Evolutionary conservation across 768 basidiomycete species (phyloP).

Genomic region (Lactifluus echinatus): DNA sequence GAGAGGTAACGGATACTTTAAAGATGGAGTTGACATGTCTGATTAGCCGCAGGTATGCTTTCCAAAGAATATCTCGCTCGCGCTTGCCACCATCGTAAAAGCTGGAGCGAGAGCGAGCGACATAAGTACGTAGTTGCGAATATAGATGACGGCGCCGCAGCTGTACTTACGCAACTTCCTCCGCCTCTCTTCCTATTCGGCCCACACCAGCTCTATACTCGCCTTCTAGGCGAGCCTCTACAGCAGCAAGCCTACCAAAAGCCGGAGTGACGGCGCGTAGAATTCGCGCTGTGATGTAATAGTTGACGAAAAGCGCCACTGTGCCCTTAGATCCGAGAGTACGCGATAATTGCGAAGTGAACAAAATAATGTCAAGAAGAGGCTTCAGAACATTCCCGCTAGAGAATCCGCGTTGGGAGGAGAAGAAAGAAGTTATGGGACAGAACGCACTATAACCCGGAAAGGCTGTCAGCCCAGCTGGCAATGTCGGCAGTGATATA

Average conservation of each 20-base stretch:
- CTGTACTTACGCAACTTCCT: conserved; percentile 77
- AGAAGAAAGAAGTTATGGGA: background rate
- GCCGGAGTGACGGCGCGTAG: conserved; percentile 82
- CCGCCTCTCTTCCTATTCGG: conserved; percentile 78
- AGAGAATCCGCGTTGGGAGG: background rate
- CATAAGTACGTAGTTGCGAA: background rate
- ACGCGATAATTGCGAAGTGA: conserved; percentile 83
- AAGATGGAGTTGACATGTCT: conserved; percentile 89
- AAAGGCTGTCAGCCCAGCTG: conserved; percentile 77
- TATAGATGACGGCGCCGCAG: background rate
- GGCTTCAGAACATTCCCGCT: conserved; percentile 95
- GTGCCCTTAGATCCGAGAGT: conserved; percentile 85
- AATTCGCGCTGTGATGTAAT: conserved; percentile 79
- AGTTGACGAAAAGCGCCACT: conserved; percentile 68
- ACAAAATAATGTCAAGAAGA: conserved; percentile 80
- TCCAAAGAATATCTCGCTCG: conserved; percentile 74
- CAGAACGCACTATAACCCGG: conserved; percentile 76
- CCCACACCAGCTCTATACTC: conserved; percentile 87
- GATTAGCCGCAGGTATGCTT: conserved; percentile 71
- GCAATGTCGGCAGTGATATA: conserved; percentile 91
- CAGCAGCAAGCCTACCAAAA: conserved; percentile 82
- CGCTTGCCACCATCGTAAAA: conserved; percentile 87
- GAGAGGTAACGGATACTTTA: conserved; percentile 41
- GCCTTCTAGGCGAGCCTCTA: conserved; percentile 82
- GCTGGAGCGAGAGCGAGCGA: too few species aligned